These are phyloP conservation scores for Fusarium newnesense DNA, from an alignment of 2,329 filamentous ascomycete species.

Conservation along the genomic window DNA sequence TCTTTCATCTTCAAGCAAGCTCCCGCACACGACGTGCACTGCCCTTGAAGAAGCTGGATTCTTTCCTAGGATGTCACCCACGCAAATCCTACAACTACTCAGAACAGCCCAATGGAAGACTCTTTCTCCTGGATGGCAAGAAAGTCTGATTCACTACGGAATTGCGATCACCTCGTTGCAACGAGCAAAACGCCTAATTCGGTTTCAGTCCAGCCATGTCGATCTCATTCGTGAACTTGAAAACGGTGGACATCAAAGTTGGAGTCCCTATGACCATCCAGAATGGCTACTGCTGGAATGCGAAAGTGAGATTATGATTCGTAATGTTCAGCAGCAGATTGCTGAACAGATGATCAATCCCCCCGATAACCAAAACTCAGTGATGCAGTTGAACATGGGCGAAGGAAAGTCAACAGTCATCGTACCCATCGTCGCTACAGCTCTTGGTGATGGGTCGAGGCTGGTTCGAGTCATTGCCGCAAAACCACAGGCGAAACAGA, in stretches of 20 bases:
- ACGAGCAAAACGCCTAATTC: conserved; percentile 54
- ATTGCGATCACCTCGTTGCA: conserved; percentile 54
- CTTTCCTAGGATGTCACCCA: conserved; percentile 45
- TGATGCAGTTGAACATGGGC: conserved; percentile 78
- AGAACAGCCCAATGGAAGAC: conserved; percentile 39
- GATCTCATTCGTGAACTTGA: conserved; percentile 55
- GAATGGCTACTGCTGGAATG: conserved; percentile 73
- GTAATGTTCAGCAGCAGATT: conserved; percentile 68
- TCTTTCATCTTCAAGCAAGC: fast-evolving
- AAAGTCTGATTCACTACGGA: conserved; percentile 53
- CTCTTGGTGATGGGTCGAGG: conserved; percentile 60
- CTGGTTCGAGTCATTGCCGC: conserved; percentile 69
- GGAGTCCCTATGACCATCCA: conserved; percentile 61
- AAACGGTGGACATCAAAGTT: conserved; percentile 66
- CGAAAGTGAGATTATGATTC: conserved; percentile 70
- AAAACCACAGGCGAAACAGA: conserved; percentile 70
- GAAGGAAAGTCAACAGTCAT: conserved; percentile 78
- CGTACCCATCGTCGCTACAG: conserved; percentile 68
- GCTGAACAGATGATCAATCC: conserved; percentile 65
- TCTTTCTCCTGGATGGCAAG: conserved; percentile 49
- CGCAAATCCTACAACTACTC: conserved; percentile 51
- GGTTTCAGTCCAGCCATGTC: conserved; percentile 28
- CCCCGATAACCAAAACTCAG: conserved; percentile 53
- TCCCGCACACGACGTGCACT: fast-evolving
- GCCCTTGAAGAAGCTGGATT: background rate